phyloP scores from a whole-genome alignment of 305 asterid species.

The Ajuga reptans region DNA sequence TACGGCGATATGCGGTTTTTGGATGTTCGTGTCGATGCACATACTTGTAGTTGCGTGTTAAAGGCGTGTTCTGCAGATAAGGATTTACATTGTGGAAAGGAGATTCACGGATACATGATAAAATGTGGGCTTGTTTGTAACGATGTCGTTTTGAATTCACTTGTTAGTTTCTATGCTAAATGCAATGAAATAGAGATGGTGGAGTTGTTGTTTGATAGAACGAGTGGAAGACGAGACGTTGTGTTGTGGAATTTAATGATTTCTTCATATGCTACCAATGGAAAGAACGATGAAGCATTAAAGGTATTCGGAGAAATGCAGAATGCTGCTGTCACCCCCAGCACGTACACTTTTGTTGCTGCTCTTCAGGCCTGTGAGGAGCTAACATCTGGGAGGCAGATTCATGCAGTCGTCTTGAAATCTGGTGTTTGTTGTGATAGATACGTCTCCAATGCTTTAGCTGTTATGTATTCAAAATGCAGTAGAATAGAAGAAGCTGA shows the following conservation, averaged over 20 bases:
- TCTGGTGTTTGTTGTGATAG: slow-evolving; percentile 31
- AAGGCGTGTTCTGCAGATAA: slow-evolving; percentile 53
- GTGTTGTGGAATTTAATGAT: slow-evolving; percentile 79
- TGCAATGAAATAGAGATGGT: slow-evolving; percentile 41
- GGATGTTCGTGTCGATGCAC: slow-evolving; percentile 43
- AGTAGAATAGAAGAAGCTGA: slow-evolving; percentile 49
- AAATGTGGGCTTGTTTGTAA: slow-evolving; percentile 44
- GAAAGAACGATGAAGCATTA: slow-evolving; percentile 44
- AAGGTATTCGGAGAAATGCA: slow-evolving; percentile 48
- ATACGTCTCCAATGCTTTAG: slow-evolving; percentile 61
- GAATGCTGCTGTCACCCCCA: slow-evolving; percentile 37
- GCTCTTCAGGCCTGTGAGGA: slow-evolving; percentile 66
- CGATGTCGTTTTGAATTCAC: slow-evolving; percentile 48
- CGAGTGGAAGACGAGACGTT: slow-evolving; percentile 39
- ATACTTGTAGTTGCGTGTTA: slow-evolving; percentile 44
- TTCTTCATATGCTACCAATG: slow-evolving; percentile 40
- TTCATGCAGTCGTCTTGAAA: slow-evolving; percentile 52
- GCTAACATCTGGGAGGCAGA: slow-evolving; percentile 36
- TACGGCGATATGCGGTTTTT: slow-evolving; percentile 41
- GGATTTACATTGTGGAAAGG: slow-evolving; percentile 38
- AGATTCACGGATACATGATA: slow-evolving; percentile 54
- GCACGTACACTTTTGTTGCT: slow-evolving; percentile 66
- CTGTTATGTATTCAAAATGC: slow-evolving; percentile 57
- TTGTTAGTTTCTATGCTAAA: slow-evolving; percentile 51
- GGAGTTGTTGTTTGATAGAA: slow-evolving; percentile 40